These are phyloP conservation scores for Lupinus albus DNA, from an alignment of 306 rosid species.

Conservation along the genomic window DNA sequence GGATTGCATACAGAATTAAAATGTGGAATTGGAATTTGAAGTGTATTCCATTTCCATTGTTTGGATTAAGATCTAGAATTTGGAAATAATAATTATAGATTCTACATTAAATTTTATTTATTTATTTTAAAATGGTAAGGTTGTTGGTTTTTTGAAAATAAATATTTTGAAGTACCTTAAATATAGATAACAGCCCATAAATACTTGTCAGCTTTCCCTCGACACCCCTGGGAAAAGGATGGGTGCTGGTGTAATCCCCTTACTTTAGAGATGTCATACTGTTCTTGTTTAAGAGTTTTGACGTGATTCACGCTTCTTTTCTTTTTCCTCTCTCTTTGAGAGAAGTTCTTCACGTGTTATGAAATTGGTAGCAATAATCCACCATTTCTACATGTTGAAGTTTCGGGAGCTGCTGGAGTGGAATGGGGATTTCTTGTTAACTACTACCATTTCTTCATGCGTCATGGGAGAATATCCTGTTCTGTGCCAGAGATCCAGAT, in stretches of 20 bases:
- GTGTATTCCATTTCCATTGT: no score
- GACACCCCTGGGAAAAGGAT: background rate
- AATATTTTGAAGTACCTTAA: slow-evolving; percentile 14
- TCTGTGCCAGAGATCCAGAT: background rate
- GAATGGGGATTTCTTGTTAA: background rate
- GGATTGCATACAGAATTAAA: no score
- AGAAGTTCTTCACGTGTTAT: slow-evolving; percentile 10
- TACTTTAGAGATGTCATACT: background rate
- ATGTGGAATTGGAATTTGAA: no score
- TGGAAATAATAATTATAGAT: no score
- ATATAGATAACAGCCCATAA: background rate
- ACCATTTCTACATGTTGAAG: slow-evolving; percentile 19
- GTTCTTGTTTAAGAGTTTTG: slow-evolving; percentile 15
- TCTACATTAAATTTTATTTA: no score
- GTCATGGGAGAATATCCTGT: background rate
- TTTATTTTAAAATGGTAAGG: no score
- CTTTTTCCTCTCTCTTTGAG: background rate
- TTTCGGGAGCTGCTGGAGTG: slow-evolving; percentile 20
- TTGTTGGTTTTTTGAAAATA: background rate
- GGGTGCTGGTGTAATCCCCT: background rate
- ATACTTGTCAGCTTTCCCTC: background rate
- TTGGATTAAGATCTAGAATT: no score
- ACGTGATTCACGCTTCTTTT: background rate
- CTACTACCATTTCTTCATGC: no score
- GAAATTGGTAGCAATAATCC: slow-evolving; percentile 10